Percentiles rank a stretch among this genome's conserved stretches.
These are phyloP conservation scores for Xylona heveae DNA, from an alignment of 495 filamentous ascomycete species.

Conservation along the genomic window DNA sequence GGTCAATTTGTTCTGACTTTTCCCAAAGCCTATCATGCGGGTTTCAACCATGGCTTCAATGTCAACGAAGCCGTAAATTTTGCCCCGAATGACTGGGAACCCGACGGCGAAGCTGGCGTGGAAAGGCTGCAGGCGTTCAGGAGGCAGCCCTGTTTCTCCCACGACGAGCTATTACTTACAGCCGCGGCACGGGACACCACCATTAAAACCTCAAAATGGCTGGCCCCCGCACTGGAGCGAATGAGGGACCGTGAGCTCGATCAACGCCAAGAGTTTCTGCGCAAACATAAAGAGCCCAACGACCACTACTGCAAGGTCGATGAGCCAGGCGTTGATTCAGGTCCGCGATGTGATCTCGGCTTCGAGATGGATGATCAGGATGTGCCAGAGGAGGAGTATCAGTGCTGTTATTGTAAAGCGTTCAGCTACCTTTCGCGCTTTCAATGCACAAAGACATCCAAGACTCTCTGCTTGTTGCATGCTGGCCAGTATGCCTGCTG, in stretches of 20 bases:
- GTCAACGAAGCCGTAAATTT: conserved; percentile 99
- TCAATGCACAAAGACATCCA: conserved; percentile 54
- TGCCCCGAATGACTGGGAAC: conserved; percentile 92
- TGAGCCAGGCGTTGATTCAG: conserved; percentile 7
- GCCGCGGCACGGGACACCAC: conserved; percentile 58
- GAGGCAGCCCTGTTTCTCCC: conserved; percentile 86
- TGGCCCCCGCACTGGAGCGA: conserved; percentile 66
- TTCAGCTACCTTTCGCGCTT: conserved; percentile 86
- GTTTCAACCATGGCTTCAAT: conserved; percentile 88
- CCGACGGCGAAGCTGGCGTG: conserved; percentile 70
- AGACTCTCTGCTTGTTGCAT: conserved; percentile 59
- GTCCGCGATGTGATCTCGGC: conserved; percentile 2
- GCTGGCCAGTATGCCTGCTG: conserved; percentile 65
- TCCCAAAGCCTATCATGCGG: conserved; percentile 78
- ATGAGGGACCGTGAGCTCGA: conserved; percentile 50
- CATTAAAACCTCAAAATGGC: conserved; percentile 88
- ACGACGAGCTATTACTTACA: conserved; percentile 87
- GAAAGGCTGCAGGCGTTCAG: conserved; percentile 73
- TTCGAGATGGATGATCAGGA: conserved; percentile 42
- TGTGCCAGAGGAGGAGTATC: conserved; percentile 71
- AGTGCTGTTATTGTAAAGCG: conserved; percentile 78
- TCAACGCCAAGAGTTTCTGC: conserved; percentile 44
- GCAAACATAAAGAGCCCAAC: conserved; percentile 34
- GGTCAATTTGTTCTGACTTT: conserved; percentile 95
- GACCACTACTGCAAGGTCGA: conserved; percentile 25